Evolutionary conservation across 495 filamentous ascomycete genomes (phyloP).

Genomic region (Oidiodendron maius): DNA sequence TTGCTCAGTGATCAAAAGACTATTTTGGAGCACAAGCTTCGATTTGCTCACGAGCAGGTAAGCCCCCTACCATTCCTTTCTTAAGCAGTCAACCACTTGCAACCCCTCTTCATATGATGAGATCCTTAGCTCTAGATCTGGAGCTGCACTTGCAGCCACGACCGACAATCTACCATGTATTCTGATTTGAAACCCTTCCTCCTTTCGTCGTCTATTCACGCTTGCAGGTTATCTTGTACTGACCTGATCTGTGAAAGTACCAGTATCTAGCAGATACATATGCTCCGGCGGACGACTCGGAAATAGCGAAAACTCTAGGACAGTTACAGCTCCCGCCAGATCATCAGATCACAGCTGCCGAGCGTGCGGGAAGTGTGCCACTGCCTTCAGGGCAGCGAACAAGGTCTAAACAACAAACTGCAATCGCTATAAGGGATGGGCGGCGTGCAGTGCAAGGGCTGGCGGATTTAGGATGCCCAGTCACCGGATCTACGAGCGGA

Average conservation of each 20-base stretch:
- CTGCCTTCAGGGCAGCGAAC: slow-evolving; percentile 36
- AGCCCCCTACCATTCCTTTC: slow-evolving; percentile 10
- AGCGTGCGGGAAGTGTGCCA: slow-evolving; percentile 41
- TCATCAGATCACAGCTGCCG: slow-evolving; percentile 34
- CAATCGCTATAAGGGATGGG: slow-evolving; percentile 48
- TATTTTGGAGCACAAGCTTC: slow-evolving; percentile 50
- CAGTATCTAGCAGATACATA: slow-evolving; percentile 52
- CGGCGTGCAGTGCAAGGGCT: slow-evolving; percentile 41
- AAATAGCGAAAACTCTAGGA: slow-evolving; percentile 45
- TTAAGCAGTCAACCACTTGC: slow-evolving; percentile 1
- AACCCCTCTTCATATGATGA: slow-evolving; percentile 45
- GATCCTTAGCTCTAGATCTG: slow-evolving; percentile 68
- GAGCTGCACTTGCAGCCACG: slow-evolving; percentile 46
- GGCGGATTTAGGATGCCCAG: slow-evolving; percentile 26
- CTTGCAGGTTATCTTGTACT: slow-evolving; percentile 8
- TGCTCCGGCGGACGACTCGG: slow-evolving; percentile 44
- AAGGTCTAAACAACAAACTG: slow-evolving; percentile 45
- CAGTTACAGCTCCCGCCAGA: slow-evolving; percentile 51
- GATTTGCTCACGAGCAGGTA: slow-evolving; percentile 54
- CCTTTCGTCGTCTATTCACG: slow-evolving; percentile 13
- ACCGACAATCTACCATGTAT: slow-evolving; percentile 42
- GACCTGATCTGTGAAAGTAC: slow-evolving; percentile 30
- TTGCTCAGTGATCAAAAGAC: slow-evolving; percentile 47
- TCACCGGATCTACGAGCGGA: slow-evolving; percentile 18
- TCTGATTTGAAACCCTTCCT: slow-evolving; percentile 23